Base-by-base conservation (phyloP, 1,284 basidiomycete species). In the Trametes sp. region DNA sequence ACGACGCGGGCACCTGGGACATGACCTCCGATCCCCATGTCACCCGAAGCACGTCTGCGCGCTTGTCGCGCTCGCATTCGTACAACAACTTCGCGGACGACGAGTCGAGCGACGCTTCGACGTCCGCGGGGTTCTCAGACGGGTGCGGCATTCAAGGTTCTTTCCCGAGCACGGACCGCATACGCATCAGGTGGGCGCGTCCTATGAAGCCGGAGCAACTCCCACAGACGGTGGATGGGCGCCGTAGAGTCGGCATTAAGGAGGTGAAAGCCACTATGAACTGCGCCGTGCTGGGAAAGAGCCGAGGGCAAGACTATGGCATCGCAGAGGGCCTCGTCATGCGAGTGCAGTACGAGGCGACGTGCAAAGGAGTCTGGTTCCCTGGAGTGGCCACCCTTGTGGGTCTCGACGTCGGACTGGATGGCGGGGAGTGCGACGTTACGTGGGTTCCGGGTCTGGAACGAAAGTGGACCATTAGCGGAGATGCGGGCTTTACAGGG, bases 361-460 rank as follows among this genome's bases (percentile, higher is more conserved):
- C 84, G 1, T 93, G 90, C 74, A 86, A 84, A 64, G 89, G 88
- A 11, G 76, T 94, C 28, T 92, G 88, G 88, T 92, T 87, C 70
- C 87, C 90, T 51, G 92, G 91, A 6, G 91, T 93, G 13, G 92
- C 92, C 2, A 93, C 89, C 1, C 78, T 91, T 66, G 79, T 94
- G n/a, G 92, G 89, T 8, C 79, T 94, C 80, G 92, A 93, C 67
- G 80, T 92, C 26, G 83, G 83, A 14, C 78, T 94, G 16, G 86
- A 89, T 63, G 81, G 84, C 19, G 87, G 87, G 68, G 85, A 86
- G 33, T 87, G 85, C 31, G 87, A 90, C 58, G 80, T 92, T 23
- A 74, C 75, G 7, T 94, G 92, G 92, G 80, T 83, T 4, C 76
- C 82, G 19, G 84, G 81, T 13, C 74, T 75, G 59, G 77, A 83